Conservation (phyloP, 2,329 filamentous ascomycete genomes). For the Diaporthe eres region DNA sequence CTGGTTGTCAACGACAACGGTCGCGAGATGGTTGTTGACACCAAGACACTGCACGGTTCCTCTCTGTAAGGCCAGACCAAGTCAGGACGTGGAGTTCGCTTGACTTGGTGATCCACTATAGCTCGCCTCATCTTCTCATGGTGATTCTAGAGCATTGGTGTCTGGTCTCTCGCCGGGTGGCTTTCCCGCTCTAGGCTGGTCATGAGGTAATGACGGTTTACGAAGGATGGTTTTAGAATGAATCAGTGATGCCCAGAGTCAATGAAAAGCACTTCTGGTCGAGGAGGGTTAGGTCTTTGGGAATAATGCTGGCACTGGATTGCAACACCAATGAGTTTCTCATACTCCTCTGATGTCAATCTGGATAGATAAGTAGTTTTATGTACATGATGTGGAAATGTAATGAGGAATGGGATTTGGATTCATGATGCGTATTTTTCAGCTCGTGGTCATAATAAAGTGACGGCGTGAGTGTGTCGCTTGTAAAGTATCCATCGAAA, state of each 20-base stretch:
- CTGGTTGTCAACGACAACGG: slow-evolving; percentile 95
- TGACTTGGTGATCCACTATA: slow-evolving; percentile 39
- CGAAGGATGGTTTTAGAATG: slow-evolving; percentile 42
- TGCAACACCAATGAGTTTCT: slow-evolving; percentile 4
- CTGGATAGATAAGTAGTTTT: slow-evolving; percentile 58
- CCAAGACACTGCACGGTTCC: slow-evolving; percentile 95
- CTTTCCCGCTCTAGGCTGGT: slow-evolving; percentile 8
- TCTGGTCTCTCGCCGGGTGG: slow-evolving; percentile 39
- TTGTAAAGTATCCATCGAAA: not conserved
- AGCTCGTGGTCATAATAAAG: not conserved
- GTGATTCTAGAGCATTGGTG: slow-evolving; percentile 38
- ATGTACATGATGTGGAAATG: slow-evolving; percentile 55
- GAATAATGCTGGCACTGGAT: slow-evolving; percentile 13
- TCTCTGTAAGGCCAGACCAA: slow-evolving; percentile 65
- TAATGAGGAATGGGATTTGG: slow-evolving; percentile 44
- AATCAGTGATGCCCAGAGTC: slow-evolving; percentile 39
- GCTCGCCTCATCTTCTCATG: slow-evolving; percentile 30
- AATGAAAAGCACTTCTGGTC: slow-evolving; percentile 19
- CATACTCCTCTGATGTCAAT: slow-evolving; percentile 25
- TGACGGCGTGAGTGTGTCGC: not conserved
- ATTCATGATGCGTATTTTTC: slow-evolving; percentile 10
- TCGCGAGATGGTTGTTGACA: slow-evolving; percentile 96
- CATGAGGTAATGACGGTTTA: slow-evolving; percentile 48
- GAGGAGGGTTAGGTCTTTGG: slow-evolving; percentile 1
- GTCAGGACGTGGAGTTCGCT: not conserved